A percentile compares a stretch with the other conserved stretches of the same genome.
Evolutionary conservation across 2,329 filamentous ascomycete species (phyloP).

Genomic region (Orbilia ellipsospora): DNA sequence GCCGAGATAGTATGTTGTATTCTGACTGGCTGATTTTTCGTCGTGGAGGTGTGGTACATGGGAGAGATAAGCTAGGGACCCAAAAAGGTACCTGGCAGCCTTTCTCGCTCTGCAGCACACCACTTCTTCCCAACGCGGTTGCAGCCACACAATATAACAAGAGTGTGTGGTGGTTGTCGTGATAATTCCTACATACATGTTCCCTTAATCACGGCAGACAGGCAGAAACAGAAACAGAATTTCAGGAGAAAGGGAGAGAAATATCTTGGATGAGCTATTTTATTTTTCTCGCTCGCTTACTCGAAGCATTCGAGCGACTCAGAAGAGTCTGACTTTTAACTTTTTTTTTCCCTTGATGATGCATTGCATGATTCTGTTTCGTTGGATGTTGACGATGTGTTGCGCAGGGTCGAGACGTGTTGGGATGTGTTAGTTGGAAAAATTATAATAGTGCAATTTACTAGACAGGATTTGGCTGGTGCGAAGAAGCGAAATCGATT

Average conservation of each 20-base stretch:
- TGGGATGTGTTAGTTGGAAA: neutral
- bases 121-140: conserved; percentile 2
- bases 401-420: neutral
- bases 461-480: too few species aligned
- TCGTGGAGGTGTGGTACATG: conserved; percentile 13
- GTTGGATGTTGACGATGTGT: neutral
- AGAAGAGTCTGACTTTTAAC: neutral
- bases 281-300: neutral
- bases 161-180: neutral
- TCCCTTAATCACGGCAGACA: conserved; percentile 1
- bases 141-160: conserved; percentile 9
- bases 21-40: conserved; percentile 14
- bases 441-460: too few species aligned
- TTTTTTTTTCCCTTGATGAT: conserved; percentile 1
- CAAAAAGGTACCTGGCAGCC: conserved; percentile 9
- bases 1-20: conserved; percentile 7
- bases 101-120: neutral
- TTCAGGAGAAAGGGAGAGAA: neutral
- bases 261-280: conserved; percentile 13
- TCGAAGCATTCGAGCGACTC: neutral
- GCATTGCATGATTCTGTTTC: too few species aligned
- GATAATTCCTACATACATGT: neutral
- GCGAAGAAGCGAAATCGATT: too few species aligned
- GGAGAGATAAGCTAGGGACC: conserved; percentile 11
- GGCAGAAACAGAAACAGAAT: neutral